Percentiles rank a stretch among this genome's conserved stretches.
Conservation (phyloP, 208 protist genomes). For the Sergeia podlipaevii region DNA sequence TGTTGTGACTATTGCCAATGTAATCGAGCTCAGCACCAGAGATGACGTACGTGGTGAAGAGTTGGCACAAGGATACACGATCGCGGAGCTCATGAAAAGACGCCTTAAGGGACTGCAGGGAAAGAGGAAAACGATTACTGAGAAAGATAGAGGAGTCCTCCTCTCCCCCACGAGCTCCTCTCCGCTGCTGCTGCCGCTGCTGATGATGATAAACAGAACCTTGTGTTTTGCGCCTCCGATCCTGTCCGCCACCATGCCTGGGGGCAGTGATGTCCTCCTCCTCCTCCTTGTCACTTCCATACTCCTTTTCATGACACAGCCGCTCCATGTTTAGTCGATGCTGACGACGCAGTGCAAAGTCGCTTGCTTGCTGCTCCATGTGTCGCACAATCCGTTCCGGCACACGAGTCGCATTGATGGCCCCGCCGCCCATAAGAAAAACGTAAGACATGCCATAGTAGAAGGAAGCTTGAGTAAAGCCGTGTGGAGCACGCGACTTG, state of each 20-base stretch:
- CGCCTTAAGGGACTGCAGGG: not conserved
- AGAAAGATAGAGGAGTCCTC: not conserved
- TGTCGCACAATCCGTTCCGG: constrained; percentile 39
- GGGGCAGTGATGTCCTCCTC: not conserved
- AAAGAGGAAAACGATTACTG: not conserved
- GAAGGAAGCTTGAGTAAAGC: constrained; percentile 44
- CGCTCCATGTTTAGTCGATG: no score
- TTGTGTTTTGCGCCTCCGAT: no score
- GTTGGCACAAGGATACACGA: constrained; percentile 9
- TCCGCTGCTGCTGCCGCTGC: not conserved
- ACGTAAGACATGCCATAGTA: constrained; percentile 56
- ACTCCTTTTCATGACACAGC: constrained; percentile 1
- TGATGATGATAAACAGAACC: no score
- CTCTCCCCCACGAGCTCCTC: not conserved
- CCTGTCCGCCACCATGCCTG: no score
- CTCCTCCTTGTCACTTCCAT: not conserved
- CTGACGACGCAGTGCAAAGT: constrained; percentile 6
- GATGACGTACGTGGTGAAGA: constrained; percentile 30
- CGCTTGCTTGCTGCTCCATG: constrained; percentile 4
- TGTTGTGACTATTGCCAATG: constrained; percentile 57
- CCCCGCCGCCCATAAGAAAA: constrained; percentile 39
- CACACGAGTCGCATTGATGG: constrained; percentile 33
- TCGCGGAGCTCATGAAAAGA: not conserved
- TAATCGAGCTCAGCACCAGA: constrained; percentile 49
- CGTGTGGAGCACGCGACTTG: constrained; percentile 21